Base-by-base conservation (phyloP, 805 yeast species). In the Kazachstania viticola region DNA sequence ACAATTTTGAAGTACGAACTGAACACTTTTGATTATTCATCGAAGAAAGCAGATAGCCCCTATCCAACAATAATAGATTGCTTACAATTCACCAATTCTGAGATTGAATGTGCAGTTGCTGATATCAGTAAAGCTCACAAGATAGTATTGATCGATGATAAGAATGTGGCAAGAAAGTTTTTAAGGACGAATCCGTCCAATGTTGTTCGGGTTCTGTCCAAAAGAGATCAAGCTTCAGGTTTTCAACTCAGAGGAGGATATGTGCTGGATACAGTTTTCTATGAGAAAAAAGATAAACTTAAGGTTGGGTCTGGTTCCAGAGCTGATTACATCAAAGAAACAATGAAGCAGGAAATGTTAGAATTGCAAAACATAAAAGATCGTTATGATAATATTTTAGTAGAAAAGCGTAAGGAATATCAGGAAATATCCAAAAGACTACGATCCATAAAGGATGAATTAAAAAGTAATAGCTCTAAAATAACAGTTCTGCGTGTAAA, bases 91-190 rank as follows among this genome's bases (percentile, higher is more conserved):
- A 58, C 64, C 0, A 62, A 75, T 37, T 72, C 69, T 26, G 66
- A 67, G 25, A 65, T 77, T 7, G 64, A 68, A 44, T 75, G 71
- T 42, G 56, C 78, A 2, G 51, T 85, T 28, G 75, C 85, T 31
- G 95, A 82, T 54, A 41, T 65, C 3, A 63, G 65, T 25, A 62
- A 58, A 27, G 66, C 81, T 28, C 94, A 87, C 46, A 62, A 67
- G 9, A 58, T 68, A 1, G 58, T 79, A 0, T 50, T 85, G 25
- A 61, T 73, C 13, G 63, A 65, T 1, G 61, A 72, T 32, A 62
- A 74, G 39, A 42, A 49, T 2, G 65, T 63, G 11, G 88, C 81
- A 0, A 73, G 71, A 41, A 34, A 39, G 0, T 51, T 64, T 13
- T 48, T 75, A 33, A 51, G 58, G 21, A 27, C 32, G 4, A 49